A percentile compares a stretch with the other conserved stretches of the same genome.
These are phyloP conservation scores for Coemansia pectinata DNA, from an alignment of 192 early-diverging fungal genomes.

Conservation along the genomic window DNA sequence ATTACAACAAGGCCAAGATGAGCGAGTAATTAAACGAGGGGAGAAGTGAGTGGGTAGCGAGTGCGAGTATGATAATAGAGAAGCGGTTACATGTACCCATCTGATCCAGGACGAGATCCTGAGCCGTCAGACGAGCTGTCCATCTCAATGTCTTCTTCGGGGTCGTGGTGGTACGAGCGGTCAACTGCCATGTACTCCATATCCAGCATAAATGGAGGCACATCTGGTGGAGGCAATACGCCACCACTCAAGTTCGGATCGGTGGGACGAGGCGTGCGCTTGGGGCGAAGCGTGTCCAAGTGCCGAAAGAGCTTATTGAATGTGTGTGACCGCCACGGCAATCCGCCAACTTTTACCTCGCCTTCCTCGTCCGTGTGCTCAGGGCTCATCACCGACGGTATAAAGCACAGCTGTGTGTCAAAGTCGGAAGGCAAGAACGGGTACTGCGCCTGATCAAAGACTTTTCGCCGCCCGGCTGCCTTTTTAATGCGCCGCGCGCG, in stretches of 20 bases:
- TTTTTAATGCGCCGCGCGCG: constrained; percentile 49
- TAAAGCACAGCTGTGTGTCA: constrained; percentile 31
- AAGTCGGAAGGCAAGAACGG: constrained; percentile 44
- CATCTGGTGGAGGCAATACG: constrained; percentile 30
- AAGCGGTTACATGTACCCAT: not conserved
- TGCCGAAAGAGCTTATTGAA: constrained; percentile 42
- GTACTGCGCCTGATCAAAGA: constrained; percentile 43
- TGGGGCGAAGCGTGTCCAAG: constrained; percentile 49
- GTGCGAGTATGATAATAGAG: not conserved
- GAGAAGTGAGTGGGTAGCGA: not conserved
- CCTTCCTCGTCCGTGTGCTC: constrained; percentile 54
- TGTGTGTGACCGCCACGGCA: constrained; percentile 41
- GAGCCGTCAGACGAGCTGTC: constrained; percentile 32
- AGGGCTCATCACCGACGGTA: constrained; percentile 48
- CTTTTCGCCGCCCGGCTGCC: constrained; percentile 44
- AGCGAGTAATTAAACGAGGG: not conserved
- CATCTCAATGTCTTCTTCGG: constrained; percentile 51
- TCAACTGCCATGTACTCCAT: constrained; percentile 28
- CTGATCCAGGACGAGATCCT: not conserved
- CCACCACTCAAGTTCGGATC: constrained; percentile 29
- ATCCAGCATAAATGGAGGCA: constrained; percentile 41
- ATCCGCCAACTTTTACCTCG: constrained; percentile 47
- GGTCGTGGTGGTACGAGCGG: constrained; percentile 20
- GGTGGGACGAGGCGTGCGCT: constrained; percentile 45
- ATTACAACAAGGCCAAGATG: not conserved